Evolutionary conservation across 164 flowering plant species (phyloP).

Genomic region (Vitis cinerea): DNA sequence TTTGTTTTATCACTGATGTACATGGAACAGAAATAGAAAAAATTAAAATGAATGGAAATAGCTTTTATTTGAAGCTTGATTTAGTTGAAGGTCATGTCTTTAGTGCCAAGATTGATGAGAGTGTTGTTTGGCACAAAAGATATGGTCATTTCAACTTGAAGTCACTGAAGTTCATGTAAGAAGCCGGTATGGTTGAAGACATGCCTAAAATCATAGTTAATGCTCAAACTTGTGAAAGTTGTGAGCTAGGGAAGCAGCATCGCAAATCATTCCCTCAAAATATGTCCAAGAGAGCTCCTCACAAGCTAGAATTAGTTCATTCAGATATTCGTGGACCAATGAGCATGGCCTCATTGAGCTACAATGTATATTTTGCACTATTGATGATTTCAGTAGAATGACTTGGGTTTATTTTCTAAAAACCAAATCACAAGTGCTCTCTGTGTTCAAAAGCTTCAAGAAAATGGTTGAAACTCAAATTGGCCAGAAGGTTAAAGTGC

Average conservation of each 20-base stretch:
- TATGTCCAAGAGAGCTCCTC: neutral
- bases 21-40: neutral
- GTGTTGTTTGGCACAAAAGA: too few relatives aligned
- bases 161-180: too few relatives aligned
- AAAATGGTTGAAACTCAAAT: too few relatives aligned
- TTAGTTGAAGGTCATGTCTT: too few relatives aligned
- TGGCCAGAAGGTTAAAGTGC: too few relatives aligned
- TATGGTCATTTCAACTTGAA: too few relatives aligned
- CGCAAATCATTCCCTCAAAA: neutral
- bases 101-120: too few relatives aligned
- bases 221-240: neutral
- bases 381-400: constrained; percentile 7
- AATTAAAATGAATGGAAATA: neutral
- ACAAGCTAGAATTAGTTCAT: neutral
- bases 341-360: neutral
- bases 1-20: neutral
- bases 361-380: constrained; percentile 2
- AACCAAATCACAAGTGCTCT: too few relatives aligned
- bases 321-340: constrained; percentile 1
- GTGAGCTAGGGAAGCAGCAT: neutral
- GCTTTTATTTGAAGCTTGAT: neutral
- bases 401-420: neutral
- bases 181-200: too few relatives aligned
- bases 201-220: too few relatives aligned
- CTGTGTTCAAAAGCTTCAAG: too few relatives aligned